Evolutionary conservation across 345 rosid genomes (phyloP), one percentile per base, ranked within the genome.

Genomic region (Hevea brasiliensis): DNA sequence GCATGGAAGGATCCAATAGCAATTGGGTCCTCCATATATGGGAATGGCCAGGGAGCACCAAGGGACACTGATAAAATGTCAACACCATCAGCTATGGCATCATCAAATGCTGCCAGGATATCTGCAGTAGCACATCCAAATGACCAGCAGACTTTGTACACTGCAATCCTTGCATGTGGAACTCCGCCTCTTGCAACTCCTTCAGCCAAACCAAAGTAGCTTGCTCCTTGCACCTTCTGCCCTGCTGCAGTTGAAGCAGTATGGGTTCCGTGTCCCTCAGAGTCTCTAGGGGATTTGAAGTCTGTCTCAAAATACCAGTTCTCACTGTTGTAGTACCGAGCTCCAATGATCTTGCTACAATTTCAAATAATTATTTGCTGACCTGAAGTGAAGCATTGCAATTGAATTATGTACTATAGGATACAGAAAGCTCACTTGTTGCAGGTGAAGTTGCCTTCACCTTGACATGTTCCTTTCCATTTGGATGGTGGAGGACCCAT

Each of bases 201-300:
- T 15, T 73, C 8, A 0, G 85, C 91, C 37, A 89, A 18, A n/a
- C 91, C 88, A 32, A 68, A 77, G 15, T 86, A 81, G 67, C 80
- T 83, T 14, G 57, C 85, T 61, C 68, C 79, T 15, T 72, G 58
- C 35, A 85, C 84, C 27, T 3, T 53, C 72, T 77, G 87, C 37
- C 97, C 97, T 0, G 90, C 92, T 0, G 90, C 94, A 3, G 80
- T 91, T 17, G 92, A 89, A 3, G 97, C 90, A 4, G 90, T 82
- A 71, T 89, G 97, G 15, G 81, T 61, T 56, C 94, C 92, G 57
- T 91, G 94, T 13, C 91, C 76, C 0, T 0, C 2, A 0, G 0
- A 44, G 42, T 89, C 94, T 20, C 82, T 76, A 0, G 86, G 76
- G 1, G 80, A 20, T 1, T 0, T 35, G 4, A 45, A 32, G 37